A percentile compares a stretch with the other conserved stretches of the same genome.
Conservation (phyloP, 331 rosid species). For the Erythrophleum ivorense region DNA sequence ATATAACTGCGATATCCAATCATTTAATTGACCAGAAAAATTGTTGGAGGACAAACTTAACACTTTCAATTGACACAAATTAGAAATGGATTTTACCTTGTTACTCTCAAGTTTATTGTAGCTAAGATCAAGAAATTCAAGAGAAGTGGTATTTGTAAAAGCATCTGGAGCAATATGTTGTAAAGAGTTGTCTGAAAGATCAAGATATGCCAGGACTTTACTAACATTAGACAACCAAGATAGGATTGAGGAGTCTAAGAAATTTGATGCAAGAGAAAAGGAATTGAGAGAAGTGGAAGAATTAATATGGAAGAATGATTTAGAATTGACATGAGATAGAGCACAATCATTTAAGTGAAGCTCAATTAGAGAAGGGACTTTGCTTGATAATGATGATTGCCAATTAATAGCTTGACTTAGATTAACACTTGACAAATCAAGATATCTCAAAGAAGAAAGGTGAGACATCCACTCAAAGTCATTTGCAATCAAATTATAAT, state of each 20-base stretch:
- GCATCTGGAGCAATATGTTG: conserved; percentile 3
- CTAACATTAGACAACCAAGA: conserved; percentile 34
- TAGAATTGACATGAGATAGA: neutral
- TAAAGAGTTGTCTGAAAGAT: neutral
- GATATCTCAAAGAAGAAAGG: conserved; percentile 41
- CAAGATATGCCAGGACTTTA: conserved; percentile 3
- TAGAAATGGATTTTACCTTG: conserved; percentile 36
- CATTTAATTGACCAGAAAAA: neutral
- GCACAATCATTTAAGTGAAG: neutral
- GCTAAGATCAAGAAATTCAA: neutral
- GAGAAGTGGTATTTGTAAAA: conserved; percentile 39
- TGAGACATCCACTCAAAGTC: conserved; percentile 40
- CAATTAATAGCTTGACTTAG: conserved; percentile 3
- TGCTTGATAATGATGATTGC: neutral
- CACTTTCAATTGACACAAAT: neutral
- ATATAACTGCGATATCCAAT: neutral
- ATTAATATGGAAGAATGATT: conserved; percentile 16
- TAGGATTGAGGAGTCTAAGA: conserved; percentile 17
- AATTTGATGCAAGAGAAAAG: neutral
- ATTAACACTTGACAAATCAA: conserved; percentile 23
- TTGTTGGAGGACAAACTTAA: neutral
- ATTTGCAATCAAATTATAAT: neutral
- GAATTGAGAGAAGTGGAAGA: neutral
- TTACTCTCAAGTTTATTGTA: conserved; percentile 36
- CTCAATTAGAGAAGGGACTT: neutral